Percentiles rank a stretch among this genome's conserved stretches.
Conservation (phyloP, 345 rosid species). For the Excoecaria cochinchinensis region DNA sequence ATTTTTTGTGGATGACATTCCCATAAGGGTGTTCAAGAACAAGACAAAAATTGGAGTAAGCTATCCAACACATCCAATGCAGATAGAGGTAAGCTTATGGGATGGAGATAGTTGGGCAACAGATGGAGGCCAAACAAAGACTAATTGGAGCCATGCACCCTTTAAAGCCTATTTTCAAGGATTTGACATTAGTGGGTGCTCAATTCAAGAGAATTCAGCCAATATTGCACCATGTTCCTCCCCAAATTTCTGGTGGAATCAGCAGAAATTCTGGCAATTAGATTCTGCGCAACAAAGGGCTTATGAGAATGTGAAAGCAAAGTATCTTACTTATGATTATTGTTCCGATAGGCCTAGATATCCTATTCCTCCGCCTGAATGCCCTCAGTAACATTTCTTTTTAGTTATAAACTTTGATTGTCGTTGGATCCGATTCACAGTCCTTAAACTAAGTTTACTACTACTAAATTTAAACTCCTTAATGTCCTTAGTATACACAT, state of each 20-base stretch:
- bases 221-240: slow-evolving; percentile 24
- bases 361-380: slow-evolving; percentile 33
- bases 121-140: slow-evolving; percentile 54
- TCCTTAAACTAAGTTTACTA: too few relatives aligned
- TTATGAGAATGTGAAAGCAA: slow-evolving; percentile 26
- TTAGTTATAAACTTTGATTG: too few relatives aligned
- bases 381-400: slow-evolving; percentile 11
- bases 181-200: slow-evolving; percentile 48
- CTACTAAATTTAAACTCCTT: too few relatives aligned
- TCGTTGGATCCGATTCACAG: too few relatives aligned
- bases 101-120: slow-evolving; percentile 71
- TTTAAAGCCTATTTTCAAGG: slow-evolving; percentile 49
- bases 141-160: slow-evolving; percentile 58
- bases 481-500: too few relatives aligned
- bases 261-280: slow-evolving; percentile 30
- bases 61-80: slow-evolving; percentile 57
- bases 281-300: slow-evolving; percentile 10
- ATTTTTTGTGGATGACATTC: slow-evolving; percentile 57
- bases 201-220: background rate
- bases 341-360: slow-evolving; percentile 36
- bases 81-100: slow-evolving; percentile 59
- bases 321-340: slow-evolving; percentile 42
- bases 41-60: slow-evolving; percentile 31
- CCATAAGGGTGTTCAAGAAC: slow-evolving; percentile 78
- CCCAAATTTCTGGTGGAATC: slow-evolving; percentile 62